phyloP scores from a whole-genome alignment of 495 filamentous ascomycete species.

The Xylaria curta region DNA sequence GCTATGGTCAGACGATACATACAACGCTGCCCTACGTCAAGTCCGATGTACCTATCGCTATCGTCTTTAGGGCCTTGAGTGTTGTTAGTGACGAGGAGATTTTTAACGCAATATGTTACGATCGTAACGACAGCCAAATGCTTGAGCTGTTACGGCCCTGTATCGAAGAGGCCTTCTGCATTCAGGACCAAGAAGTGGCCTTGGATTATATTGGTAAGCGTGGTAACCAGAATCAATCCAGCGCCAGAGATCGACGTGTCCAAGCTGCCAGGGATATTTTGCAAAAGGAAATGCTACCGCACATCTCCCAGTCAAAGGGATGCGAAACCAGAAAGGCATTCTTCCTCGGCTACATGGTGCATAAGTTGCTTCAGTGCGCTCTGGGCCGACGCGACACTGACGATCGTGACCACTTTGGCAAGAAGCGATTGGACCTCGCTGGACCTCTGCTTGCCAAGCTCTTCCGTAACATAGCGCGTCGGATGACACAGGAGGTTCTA shows the following conservation, averaged over 20 bases:
- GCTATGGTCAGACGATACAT: constrained; percentile 85
- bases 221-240: constrained; percentile 70
- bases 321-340: constrained; percentile 97
- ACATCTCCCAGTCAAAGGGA: constrained; percentile 95
- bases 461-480: constrained; percentile 85
- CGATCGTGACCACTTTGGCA: constrained; percentile 98
- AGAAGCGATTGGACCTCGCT: constrained; percentile 95
- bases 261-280: constrained; percentile 90
- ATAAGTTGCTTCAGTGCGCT: constrained; percentile 88
- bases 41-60: constrained; percentile 87
- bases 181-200: constrained; percentile 95
- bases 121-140: constrained; percentile 94
- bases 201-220: constrained; percentile 95
- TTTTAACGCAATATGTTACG: constrained; percentile 95
- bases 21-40: constrained; percentile 93
- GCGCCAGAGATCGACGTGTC: constrained; percentile 85
- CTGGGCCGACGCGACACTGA: constrained; percentile 90
- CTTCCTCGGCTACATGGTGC: constrained; percentile 99
- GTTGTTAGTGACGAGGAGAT: constrained; percentile 99
- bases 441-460: constrained; percentile 91
- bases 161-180: constrained; percentile 94
- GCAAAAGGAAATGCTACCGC: constrained; percentile 94
- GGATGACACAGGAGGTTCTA: constrained; percentile 86
- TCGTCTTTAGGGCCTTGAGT: constrained; percentile 94
- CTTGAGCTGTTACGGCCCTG: constrained; percentile 95